These are phyloP conservation scores for Schoenoplectus triqueter DNA, from an alignment of 202 grass and related monocot species.

Conservation along the genomic window DNA sequence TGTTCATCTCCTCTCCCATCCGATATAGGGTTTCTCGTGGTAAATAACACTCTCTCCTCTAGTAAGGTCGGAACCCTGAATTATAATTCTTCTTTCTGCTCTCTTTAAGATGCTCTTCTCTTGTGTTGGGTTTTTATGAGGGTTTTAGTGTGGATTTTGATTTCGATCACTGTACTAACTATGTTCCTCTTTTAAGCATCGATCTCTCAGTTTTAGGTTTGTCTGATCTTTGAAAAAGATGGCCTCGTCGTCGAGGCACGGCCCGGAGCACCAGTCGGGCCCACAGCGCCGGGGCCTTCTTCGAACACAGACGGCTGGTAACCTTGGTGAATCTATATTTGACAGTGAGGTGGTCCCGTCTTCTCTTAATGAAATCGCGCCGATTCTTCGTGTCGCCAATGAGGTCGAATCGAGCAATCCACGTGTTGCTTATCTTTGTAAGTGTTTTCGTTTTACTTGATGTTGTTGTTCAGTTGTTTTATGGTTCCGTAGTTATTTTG, in stretches of 20 bases:
- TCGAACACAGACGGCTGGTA: conserved; percentile 78
- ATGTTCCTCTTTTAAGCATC: conserved; percentile 8
- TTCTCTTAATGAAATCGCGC: conserved; percentile 83
- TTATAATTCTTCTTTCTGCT: not conserved
- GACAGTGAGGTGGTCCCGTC: conserved; percentile 93
- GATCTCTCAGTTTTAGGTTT: conserved; percentile 15
- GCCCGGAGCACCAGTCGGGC: conserved; percentile 45
- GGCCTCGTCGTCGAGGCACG: conserved; percentile 42
- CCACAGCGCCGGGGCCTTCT: conserved; percentile 49
- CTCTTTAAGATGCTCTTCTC: too few relatives aligned
- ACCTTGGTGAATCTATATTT: conserved; percentile 76
- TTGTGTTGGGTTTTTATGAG: conserved; percentile 2
- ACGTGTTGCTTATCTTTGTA: conserved; percentile 90
- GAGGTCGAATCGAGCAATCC: conserved; percentile 85
- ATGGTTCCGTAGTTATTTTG: not conserved
- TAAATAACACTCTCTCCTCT: not conserved
- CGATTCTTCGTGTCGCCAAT: conserved; percentile 93
- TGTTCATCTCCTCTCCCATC: not conserved
- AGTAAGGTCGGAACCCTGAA: not conserved
- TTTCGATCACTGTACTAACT: not conserved
- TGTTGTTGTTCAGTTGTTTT: not conserved
- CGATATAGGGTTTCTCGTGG: conserved; percentile 40
- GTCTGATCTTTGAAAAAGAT: conserved; percentile 10
- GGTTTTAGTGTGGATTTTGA: conserved; percentile 16
- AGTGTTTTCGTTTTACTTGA: conserved; percentile 25